phyloP scores from a whole-genome alignment of 1,284 basidiomycete species.

The Irpex sp. region DNA sequence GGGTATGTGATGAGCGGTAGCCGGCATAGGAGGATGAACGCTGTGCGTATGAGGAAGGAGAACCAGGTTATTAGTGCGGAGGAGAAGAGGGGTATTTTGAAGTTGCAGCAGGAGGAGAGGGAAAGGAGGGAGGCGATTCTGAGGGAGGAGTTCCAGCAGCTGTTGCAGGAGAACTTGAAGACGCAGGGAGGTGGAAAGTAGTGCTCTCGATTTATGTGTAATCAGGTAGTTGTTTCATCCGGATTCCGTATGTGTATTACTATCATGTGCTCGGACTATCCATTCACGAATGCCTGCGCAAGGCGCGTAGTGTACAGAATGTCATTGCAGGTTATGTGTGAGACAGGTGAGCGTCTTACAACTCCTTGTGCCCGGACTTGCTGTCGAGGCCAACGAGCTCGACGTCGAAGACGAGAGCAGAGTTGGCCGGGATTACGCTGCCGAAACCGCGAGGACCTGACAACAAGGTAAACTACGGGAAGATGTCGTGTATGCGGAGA shows the following conservation, averaged over 20 bases:
- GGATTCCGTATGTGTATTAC: neutral
- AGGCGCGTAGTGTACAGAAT: neutral
- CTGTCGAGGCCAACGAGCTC: conserved; percentile 63
- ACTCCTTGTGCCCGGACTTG: conserved; percentile 33
- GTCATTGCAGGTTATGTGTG: too few species aligned
- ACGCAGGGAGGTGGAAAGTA: conserved; percentile 21
- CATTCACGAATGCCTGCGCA: neutral
- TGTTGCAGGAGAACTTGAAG: conserved; percentile 74
- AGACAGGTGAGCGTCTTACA: conserved; percentile 22
- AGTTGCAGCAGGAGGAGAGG: conserved; percentile 91
- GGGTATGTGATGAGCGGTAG: conserved; percentile 99
- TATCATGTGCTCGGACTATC: neutral
- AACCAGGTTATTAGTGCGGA: conserved; percentile 98
- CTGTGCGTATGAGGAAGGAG: conserved; percentile 96
- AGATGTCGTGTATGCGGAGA: conserved; percentile 11
- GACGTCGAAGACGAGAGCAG: conserved; percentile 87
- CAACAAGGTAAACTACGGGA: neutral
- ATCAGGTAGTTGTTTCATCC: neutral
- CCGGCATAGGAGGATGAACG: conserved; percentile 93
- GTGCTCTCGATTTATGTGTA: too few species aligned
- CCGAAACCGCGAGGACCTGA: conserved; percentile 76
- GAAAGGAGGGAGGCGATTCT: conserved; percentile 83
- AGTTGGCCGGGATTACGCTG: conserved; percentile 75
- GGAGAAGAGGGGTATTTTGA: conserved; percentile 92
- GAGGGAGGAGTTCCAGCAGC: conserved; percentile 73